Evolutionary conservation across 2,329 filamentous ascomycete genomes (phyloP).

Genomic region (Ophiostoma ips): DNA sequence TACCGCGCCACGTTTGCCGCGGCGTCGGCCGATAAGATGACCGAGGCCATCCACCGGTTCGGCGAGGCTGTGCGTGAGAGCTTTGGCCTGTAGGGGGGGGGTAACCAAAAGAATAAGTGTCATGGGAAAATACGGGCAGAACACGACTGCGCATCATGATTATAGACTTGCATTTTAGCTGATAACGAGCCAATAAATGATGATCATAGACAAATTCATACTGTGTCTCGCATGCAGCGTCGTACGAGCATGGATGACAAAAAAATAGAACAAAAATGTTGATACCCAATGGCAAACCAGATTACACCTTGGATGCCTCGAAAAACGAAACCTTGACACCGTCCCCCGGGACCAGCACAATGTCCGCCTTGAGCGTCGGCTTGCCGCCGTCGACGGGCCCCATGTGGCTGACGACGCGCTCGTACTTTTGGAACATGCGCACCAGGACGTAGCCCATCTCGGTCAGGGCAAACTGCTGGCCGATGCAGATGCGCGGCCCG

Average conservation of each 20-base stretch:
- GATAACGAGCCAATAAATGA: background rate
- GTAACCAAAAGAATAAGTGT: background rate
- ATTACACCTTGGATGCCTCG: conserved; percentile 24
- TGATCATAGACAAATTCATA: background rate
- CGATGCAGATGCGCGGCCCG: conserved; percentile 60
- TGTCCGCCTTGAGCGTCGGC: conserved; percentile 42
- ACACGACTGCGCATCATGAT: background rate
- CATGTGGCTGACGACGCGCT: conserved; percentile 46
- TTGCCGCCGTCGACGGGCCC: conserved; percentile 36
- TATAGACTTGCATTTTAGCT: background rate
- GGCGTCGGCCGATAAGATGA: conserved; percentile 56
- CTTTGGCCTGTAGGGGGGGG: conserved; percentile 23
- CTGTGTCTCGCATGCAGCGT: no score
- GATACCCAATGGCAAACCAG: no score
- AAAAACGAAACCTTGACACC: conserved; percentile 45
- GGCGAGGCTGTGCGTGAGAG: conserved; percentile 55
- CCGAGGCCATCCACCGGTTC: conserved; percentile 59
- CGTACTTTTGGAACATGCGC: conserved; percentile 58
- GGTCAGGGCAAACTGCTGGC: conserved; percentile 69
- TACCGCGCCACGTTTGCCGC: conserved; percentile 86
- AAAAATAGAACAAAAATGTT: no score
- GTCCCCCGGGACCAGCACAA: conserved; percentile 44
- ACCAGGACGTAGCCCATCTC: conserved; percentile 63
- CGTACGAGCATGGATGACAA: no score
- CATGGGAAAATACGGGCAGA: background rate